Evolutionary conservation across 2,329 filamentous ascomycete species (phyloP).

Genomic region (Tolypocladium paradoxum): DNA sequence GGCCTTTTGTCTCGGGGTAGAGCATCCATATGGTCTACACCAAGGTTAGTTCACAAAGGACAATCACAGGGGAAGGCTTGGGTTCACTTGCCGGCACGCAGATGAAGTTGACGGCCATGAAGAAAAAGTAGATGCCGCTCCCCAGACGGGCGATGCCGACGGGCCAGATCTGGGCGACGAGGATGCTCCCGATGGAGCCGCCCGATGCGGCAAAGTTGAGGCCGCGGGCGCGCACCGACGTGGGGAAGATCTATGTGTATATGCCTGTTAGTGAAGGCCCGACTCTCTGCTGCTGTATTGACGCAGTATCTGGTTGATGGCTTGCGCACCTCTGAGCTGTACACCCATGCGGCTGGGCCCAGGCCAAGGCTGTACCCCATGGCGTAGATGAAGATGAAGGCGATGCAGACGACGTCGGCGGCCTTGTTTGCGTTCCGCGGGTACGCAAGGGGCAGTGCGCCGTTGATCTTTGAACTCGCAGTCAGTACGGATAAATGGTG

Average conservation of each 20-base stretch:
- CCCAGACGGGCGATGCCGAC: constrained; percentile 39
- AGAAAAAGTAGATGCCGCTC: constrained; percentile 45
- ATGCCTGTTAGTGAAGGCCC: neutral
- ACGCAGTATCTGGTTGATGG: too few species aligned
- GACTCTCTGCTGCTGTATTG: neutral
- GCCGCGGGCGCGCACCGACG: constrained; percentile 42
- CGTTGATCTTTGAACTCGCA: constrained; percentile 34
- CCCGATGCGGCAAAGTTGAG: constrained; percentile 44
- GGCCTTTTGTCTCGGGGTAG: constrained; percentile 34
- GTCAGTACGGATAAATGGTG: too few species aligned
- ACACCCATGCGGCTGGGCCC: constrained; percentile 47
- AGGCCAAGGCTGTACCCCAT: constrained; percentile 48
- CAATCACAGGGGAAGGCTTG: neutral
- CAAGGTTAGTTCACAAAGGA: neutral
- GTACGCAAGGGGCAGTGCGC: constrained; percentile 37
- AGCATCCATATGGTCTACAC: constrained; percentile 27
- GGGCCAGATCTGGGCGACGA: constrained; percentile 45
- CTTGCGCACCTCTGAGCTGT: constrained; percentile 39
- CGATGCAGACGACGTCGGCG: constrained; percentile 39
- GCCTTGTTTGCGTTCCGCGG: constrained; percentile 35
- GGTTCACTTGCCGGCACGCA: constrained; percentile 5
- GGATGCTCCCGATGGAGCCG: constrained; percentile 43
- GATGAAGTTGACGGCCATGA: constrained; percentile 26
- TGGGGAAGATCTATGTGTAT: constrained; percentile 38
- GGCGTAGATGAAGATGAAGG: constrained; percentile 48